Evolutionary conservation across 1,284 basidiomycete species (phyloP).

Genomic region (Cryptococcus amylolentus): DNA sequence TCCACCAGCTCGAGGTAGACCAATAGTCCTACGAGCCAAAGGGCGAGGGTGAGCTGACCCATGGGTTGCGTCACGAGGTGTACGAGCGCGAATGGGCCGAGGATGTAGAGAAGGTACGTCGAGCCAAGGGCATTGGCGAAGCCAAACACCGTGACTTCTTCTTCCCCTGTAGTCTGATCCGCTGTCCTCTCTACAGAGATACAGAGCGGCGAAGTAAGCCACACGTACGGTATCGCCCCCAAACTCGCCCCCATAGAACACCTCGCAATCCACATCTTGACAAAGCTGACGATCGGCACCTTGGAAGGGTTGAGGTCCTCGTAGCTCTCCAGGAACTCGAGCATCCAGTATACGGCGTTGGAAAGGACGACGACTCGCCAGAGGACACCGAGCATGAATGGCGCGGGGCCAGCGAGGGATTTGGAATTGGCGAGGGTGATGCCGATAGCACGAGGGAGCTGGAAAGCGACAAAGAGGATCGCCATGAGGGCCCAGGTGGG

Average conservation of each 20-base stretch:
- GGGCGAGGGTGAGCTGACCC: conserved; percentile 71
- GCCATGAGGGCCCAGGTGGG: conserved; percentile 60
- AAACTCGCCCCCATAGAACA: conserved; percentile 56
- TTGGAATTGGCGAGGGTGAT: conserved; percentile 64
- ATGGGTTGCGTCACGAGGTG: conserved; percentile 72
- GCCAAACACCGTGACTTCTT: conserved; percentile 70
- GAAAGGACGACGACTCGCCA: conserved; percentile 60
- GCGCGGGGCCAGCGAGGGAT: conserved; percentile 69
- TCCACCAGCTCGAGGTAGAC: conserved; percentile 74
- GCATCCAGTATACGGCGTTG: conserved; percentile 66
- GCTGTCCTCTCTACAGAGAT: conserved; percentile 58
- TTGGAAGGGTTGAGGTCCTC: conserved; percentile 39
- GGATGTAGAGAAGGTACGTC: conserved; percentile 77
- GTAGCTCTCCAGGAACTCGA: conserved; percentile 68
- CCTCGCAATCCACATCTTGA: conserved; percentile 64
- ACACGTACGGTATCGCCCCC: conserved; percentile 60
- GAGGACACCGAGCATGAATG: conserved; percentile 60
- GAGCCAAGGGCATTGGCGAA: conserved; percentile 89
- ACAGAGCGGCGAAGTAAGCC: conserved; percentile 69
- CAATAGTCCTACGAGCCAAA: conserved; percentile 63
- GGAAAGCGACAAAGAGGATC: conserved; percentile 57
- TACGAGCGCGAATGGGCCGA: conserved; percentile 60
- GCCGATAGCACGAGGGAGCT: conserved; percentile 61
- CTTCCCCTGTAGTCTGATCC: conserved; percentile 35
- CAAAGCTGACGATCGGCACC: conserved; percentile 52